Conservation (phyloP, 805 yeast species). For the Metschnikowia lochheadii region DNA sequence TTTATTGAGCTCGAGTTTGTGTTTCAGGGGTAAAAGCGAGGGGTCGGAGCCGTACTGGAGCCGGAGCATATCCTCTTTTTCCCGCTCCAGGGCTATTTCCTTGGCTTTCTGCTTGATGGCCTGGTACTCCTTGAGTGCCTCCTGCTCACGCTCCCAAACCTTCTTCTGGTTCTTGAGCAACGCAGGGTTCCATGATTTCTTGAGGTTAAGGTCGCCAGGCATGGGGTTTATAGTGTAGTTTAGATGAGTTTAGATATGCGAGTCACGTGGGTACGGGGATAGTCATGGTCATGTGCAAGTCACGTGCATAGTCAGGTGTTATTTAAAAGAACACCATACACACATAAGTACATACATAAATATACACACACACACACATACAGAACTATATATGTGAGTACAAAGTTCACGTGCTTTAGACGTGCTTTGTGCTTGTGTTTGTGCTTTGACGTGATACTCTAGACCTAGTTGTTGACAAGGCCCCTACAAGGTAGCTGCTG, state of each 20-base stretch:
- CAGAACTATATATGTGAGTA: no score
- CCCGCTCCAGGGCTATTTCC: constrained; percentile 61
- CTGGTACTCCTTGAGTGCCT: constrained; percentile 64
- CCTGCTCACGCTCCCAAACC: constrained; percentile 81
- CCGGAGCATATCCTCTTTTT: constrained; percentile 50
- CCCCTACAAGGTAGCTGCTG: background rate
- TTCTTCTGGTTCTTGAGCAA: constrained; percentile 77
- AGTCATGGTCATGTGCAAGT: background rate
- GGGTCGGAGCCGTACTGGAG: constrained; percentile 42
- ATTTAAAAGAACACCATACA: no score
- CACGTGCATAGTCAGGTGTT: background rate
- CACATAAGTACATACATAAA: no score
- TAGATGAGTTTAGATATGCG: background rate
- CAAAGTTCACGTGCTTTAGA: no score
- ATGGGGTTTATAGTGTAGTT: constrained; percentile 14
- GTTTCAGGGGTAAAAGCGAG: constrained; percentile 30
- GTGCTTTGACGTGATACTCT: no score
- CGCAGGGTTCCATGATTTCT: constrained; percentile 97
- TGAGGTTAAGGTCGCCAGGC: constrained; percentile 80
- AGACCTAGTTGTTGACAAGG: no score
- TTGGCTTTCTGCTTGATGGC: constrained; percentile 58
- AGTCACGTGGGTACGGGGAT: background rate
- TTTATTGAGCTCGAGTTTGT: constrained; percentile 39
- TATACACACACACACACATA: no score
- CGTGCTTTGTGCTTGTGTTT: no score